Evolutionary conservation across 2,329 filamentous ascomycete species (phyloP).

Genomic region (Penicillium occitanis): DNA sequence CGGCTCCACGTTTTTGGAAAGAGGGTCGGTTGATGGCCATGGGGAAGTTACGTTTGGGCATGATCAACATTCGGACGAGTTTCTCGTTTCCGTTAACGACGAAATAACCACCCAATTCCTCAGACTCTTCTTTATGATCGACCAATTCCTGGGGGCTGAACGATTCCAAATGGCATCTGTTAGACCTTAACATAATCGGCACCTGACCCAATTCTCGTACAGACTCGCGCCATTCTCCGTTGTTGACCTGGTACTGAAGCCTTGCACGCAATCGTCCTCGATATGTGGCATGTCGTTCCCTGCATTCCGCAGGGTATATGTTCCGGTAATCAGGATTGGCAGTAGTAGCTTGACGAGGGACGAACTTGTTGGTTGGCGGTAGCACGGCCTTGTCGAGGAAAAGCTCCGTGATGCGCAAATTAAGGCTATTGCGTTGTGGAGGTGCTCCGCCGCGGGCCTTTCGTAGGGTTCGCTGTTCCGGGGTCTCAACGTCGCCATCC

Average conservation of each 20-base stretch:
- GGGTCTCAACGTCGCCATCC: constrained; percentile 64
- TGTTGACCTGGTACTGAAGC: constrained; percentile 83
- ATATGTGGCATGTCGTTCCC: constrained; percentile 91
- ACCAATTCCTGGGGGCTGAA: constrained; percentile 81
- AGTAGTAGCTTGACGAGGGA: constrained; percentile 57
- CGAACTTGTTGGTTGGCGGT: constrained; percentile 79
- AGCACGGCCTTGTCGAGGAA: constrained; percentile 79
- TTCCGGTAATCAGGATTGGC: constrained; percentile 54
- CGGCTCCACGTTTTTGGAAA: constrained; percentile 80
- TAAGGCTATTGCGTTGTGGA: constrained; percentile 68
- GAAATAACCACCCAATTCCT: constrained; percentile 95
- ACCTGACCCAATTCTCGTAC: constrained; percentile 83
- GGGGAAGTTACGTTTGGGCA: constrained; percentile 89
- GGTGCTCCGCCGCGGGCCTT: constrained; percentile 57
- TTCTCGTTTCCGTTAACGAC: constrained; percentile 98
- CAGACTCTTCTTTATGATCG: constrained; percentile 86
- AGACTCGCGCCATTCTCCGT: constrained; percentile 78
- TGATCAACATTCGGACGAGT: constrained; percentile 85
- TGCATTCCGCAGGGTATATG: constrained; percentile 87
- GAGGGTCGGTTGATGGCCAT: constrained; percentile 91
- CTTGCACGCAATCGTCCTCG: constrained; percentile 79
- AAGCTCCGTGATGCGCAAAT: constrained; percentile 75
- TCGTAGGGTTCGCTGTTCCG: constrained; percentile 38
- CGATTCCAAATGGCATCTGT: constrained; percentile 84
- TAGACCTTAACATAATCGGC: constrained; percentile 93